Percentiles rank a stretch among this genome's conserved stretches.
Evolutionary conservation across 495 filamentous ascomycete genomes (phyloP).

Genomic region (Cercophora samala): DNA sequence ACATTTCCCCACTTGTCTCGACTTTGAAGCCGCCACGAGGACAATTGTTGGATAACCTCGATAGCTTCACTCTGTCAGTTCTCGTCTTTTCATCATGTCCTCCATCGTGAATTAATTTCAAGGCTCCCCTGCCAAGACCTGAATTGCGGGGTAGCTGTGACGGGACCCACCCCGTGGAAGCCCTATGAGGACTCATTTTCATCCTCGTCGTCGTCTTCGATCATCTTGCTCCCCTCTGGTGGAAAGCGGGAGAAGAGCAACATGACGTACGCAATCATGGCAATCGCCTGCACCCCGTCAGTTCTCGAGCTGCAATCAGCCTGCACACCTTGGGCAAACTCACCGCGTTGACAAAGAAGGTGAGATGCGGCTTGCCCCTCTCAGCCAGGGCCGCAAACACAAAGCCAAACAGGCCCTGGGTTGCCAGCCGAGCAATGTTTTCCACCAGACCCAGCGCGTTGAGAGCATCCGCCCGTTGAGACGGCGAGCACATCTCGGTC

Average conservation of each 20-base stretch:
- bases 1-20: not conserved
- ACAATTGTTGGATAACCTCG: no score
- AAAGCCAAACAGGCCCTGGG: slow-evolving; percentile 53
- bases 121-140: no score
- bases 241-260: slow-evolving; percentile 49
- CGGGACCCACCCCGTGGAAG: not conserved
- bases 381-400: slow-evolving; percentile 51
- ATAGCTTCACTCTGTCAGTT: no score
- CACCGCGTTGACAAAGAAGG: slow-evolving; percentile 54
- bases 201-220: slow-evolving; percentile 32
- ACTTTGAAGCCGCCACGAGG: not conserved
- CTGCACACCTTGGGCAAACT: slow-evolving; percentile 19
- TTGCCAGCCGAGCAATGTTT: slow-evolving; percentile 50
- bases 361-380: slow-evolving; percentile 46
- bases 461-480: slow-evolving; percentile 51
- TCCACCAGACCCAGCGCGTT: slow-evolving; percentile 55
- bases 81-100: no score
- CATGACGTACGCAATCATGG: slow-evolving; percentile 45
- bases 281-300: slow-evolving; percentile 18
- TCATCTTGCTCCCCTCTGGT: slow-evolving; percentile 40
- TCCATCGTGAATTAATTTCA: no score
- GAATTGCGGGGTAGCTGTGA: not conserved
- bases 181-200: not conserved
- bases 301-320: not conserved
- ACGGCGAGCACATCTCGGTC: slow-evolving; percentile 50